Base-by-base conservation (phyloP, 2,329 filamentous ascomycete genomes). In the Bipolaris cookei region DNA sequence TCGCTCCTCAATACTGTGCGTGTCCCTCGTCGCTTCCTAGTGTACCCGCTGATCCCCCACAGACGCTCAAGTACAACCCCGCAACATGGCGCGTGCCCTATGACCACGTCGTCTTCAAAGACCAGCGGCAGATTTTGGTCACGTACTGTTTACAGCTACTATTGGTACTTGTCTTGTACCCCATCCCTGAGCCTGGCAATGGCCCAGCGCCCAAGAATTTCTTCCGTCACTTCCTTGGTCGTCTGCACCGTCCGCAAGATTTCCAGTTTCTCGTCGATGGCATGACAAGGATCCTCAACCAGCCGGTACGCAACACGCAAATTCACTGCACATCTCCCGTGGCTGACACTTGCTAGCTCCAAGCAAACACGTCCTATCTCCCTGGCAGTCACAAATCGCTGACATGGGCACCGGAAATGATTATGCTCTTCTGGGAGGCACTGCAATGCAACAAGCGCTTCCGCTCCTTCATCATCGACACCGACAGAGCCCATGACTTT, bases 381-480 rank as follows among this genome's bases (percentile, higher is more conserved):
- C 92, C 94, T 0, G 91, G 92, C 4, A 89, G 89, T 37, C 91
- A 96, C 68, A 86, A 89, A 45, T 86, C 90, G 0, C 82, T 91
- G 50, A 91, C 91, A 71, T 96, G 94, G 83, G 92, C 93, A 0
- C 93, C 95, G 1, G 95, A 99, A 77, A 96, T 96, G 80, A 88
- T 98, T 53, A 95, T 97, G 85, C 83, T 99, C 2, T 97, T 98
- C 73, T 99, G 95, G 95, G 95, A 99, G 79, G 87, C 92, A 35
- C 87, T 95, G 4, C 95, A 99, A 77, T 97, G 94, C 83, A 99
- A 99, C 79, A 98, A 97, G 78, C 86, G 94, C 57, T 99, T 99
- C 79, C 86, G 95, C 30, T 92, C 92, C 1, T 99, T 97, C 77
- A 95, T 99, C 69, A 94, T 98, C 62, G 95, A 99, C 68, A 98